These are phyloP conservation scores for Glomus cerebriforme DNA, from an alignment of 192 early-diverging fungal genomes.

Conservation along the genomic window DNA sequence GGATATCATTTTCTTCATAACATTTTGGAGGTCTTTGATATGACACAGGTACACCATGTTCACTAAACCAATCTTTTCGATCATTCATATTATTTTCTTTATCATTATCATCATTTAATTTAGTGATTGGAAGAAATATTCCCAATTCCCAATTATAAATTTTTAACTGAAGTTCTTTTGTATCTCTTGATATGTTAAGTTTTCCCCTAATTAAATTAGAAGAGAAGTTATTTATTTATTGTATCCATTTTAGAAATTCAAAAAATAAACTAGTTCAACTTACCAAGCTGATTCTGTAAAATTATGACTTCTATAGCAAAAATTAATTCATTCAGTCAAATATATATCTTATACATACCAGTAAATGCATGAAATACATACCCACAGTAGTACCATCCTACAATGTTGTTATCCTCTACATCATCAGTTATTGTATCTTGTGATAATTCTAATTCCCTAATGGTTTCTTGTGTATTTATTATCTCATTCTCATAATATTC, in stretches of 20 bases:
- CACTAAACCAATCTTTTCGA: not conserved
- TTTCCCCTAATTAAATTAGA: conserved; percentile 1
- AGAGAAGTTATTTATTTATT: too few species aligned
- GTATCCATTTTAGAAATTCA: not conserved
- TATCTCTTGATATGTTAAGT: not conserved
- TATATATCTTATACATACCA: too few species aligned
- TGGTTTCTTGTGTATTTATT: not conserved
- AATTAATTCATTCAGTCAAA: not conserved
- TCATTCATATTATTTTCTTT: not conserved
- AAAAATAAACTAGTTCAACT: not conserved
- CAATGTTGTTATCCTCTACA: too few species aligned
- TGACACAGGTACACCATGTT: conserved; percentile 12
- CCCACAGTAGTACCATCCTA: conserved; percentile 28
- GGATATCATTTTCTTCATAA: conserved; percentile 1
- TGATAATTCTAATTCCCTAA: not conserved
- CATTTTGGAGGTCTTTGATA: conserved; percentile 6
- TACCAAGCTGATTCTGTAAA: conserved; percentile 19
- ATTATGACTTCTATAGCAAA: conserved; percentile 5
- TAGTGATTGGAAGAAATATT: not conserved
- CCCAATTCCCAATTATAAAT: conserved; percentile 31
- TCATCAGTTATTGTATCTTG: not conserved
- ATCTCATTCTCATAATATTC: not conserved
- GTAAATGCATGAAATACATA: not conserved
- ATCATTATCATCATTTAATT: not conserved
- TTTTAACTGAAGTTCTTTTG: conserved; percentile 7